These are phyloP conservation scores for Carex pumila DNA, from an alignment of 176 grass and related monocot species.

Conservation along the genomic window DNA sequence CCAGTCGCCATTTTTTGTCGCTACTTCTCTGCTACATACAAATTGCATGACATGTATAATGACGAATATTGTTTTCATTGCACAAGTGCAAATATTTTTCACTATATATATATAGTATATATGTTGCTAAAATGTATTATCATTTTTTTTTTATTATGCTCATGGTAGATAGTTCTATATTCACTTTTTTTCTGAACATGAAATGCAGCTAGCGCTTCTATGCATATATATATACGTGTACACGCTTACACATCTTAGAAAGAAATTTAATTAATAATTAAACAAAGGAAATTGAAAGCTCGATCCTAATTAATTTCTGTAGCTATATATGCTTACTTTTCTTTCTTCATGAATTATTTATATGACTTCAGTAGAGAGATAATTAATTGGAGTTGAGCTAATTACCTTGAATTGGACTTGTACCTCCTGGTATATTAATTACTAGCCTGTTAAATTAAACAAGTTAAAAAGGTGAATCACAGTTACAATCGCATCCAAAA, in stretches of 20 bases:
- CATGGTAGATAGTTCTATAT: too few species aligned
- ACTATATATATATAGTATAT: background rate
- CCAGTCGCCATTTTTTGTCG: background rate
- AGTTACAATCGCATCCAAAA: background rate
- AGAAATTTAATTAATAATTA: too few species aligned
- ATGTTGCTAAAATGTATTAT: background rate
- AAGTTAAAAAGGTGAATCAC: background rate
- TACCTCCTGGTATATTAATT: slow-evolving; percentile 71
- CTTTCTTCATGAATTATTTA: background rate
- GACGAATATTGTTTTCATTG: background rate
- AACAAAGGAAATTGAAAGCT: too few species aligned
- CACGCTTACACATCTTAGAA: too few species aligned
- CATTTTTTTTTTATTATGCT: too few species aligned
- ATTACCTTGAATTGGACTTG: slow-evolving; percentile 45
- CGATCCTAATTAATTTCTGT: background rate
- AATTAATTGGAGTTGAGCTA: background rate
- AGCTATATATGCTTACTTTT: background rate
- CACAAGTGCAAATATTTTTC: background rate
- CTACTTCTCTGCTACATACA: background rate
- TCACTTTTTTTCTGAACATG: too few species aligned
- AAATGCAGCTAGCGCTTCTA: too few species aligned
- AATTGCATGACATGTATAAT: slow-evolving; percentile 4
- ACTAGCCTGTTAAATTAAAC: slow-evolving; percentile 32
- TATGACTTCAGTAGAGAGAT: background rate
- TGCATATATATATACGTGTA: too few species aligned